Evolutionary conservation across 2,329 filamentous ascomycete species (phyloP), one percentile per base, ranked within the genome.

Genomic region (Verticillium zaregamsianum): DNA sequence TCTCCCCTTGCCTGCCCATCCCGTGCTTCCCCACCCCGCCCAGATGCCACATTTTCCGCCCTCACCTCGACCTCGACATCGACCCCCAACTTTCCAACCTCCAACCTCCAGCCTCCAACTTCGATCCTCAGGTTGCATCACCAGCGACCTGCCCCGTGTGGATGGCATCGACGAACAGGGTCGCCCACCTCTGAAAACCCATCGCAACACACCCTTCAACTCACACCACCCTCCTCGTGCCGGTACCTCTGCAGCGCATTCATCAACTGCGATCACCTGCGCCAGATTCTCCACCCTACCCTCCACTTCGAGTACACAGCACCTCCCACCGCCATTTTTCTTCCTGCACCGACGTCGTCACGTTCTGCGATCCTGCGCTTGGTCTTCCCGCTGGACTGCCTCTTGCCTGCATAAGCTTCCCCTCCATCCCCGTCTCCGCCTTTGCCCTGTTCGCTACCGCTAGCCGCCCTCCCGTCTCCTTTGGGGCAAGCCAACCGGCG

Each of bases 351-450:
- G 11, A 20, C 55, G 31, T 57, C 55, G 55, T 57, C 55, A 57
- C 57, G 23, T 31, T 59, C 15, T 39, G 37, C 25, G 25, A 31
- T 35, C 35, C 35, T 59, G 57, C 57, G 35, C 57, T 39, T 49
- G 32, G 20, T 35, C 56, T 40, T 35, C 56, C 56, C 56, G 56
- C 33, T 20, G 12, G 31, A 31, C 37, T 59, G 33, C 57, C 40
- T 58, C 57, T n/a, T 37, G n/a, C 31, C 55, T 59, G 57, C 57
- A 59, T 45, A 59, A 59, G 57, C 35, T 15, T 45, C 15, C 57
- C 35, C 57, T 33, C 37, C 37, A 28, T 28, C 33, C 56, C 37
- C 23, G 15, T 25, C 23, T 58, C 56, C 23, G 20, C 37, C n/a
- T 39, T 59, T 23, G 20, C 33, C 57, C 37, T 37, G 20, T 59